Percentiles rank a stretch among this genome's conserved stretches.
phyloP scores from a whole-genome alignment of 2,329 filamentous ascomycete species.

The Simplicillium sp. region DNA sequence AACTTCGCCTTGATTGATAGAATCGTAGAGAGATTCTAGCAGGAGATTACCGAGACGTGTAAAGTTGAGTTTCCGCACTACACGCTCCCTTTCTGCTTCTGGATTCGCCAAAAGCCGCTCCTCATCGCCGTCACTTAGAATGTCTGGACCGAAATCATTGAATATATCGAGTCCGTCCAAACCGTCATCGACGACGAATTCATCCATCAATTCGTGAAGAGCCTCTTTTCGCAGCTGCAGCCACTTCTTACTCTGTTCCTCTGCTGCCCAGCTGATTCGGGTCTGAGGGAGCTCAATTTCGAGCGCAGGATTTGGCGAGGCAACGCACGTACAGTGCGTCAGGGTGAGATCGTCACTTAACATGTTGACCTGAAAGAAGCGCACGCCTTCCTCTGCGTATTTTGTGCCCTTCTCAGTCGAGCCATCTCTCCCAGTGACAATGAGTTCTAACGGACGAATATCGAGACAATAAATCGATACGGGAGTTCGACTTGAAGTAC shows the following conservation, averaged over 20 bases:
- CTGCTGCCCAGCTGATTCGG: conserved; percentile 15
- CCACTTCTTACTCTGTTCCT: conserved; percentile 15
- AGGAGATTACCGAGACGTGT: no score
- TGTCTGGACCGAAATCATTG: conserved; percentile 13
- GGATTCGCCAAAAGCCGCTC: no score
- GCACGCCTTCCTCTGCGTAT: conserved; percentile 22
- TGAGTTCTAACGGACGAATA: conserved; percentile 17
- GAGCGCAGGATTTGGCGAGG: conserved; percentile 12
- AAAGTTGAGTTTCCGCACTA: no score
- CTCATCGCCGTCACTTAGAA: conserved; percentile 14
- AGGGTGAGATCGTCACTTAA: conserved; percentile 33
- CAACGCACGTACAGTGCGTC: conserved; percentile 25
- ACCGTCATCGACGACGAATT: no score
- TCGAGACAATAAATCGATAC: conserved; percentile 15
- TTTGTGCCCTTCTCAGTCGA: conserved; percentile 14
- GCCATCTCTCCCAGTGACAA: conserved; percentile 1
- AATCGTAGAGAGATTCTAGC: no score
- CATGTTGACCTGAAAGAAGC: conserved; percentile 37
- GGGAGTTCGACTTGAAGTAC: neutral
- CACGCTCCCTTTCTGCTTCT: no score
- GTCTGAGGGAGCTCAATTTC: conserved; percentile 17
- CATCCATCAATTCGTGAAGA: conserved; percentile 11
- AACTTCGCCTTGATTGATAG: no score
- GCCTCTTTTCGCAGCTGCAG: conserved; percentile 15
- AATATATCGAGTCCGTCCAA: no score